Percentiles rank a stretch among this genome's conserved stretches.
phyloP scores from a whole-genome alignment of 495 filamentous ascomycete species.

The Eremomyces bilateralis region DNA sequence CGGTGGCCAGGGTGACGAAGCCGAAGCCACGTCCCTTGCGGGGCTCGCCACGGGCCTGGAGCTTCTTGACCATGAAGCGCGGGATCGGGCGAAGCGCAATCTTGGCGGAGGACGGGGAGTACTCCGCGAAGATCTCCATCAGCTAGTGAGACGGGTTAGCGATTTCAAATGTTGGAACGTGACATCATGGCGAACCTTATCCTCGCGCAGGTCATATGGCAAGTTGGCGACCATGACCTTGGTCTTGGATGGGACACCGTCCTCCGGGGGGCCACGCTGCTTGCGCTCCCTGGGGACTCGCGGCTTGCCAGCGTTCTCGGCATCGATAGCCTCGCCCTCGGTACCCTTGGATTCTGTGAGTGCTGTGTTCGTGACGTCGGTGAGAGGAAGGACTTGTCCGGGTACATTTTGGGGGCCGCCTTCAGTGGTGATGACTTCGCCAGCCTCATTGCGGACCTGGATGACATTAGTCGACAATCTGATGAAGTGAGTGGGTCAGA shows the following conservation, averaged over 20 bases:
- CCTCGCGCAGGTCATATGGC: conserved; percentile 91
- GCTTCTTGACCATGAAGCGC: conserved; percentile 99
- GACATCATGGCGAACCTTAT: conserved; percentile 46
- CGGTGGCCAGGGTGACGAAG: conserved; percentile 85
- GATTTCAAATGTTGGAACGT: too few species aligned
- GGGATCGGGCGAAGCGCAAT: conserved; percentile 96
- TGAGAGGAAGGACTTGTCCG: conserved; percentile 29
- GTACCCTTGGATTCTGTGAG: conserved; percentile 26
- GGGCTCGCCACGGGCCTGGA: conserved; percentile 88
- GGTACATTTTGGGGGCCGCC: conserved; percentile 30
- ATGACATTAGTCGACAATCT: conserved; percentile 3
- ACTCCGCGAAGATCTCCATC: conserved; percentile 82
- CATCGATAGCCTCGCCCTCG: conserved; percentile 20
- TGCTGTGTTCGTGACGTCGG: conserved; percentile 38
- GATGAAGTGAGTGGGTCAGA: conserved; percentile 8
- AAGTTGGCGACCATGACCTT: conserved; percentile 99
- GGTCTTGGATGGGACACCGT: conserved; percentile 94
- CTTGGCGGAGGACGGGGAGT: conserved; percentile 81
- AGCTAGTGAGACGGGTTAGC: conserved; percentile 35
- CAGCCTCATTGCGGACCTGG: too few species aligned
- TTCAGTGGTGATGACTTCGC: conserved; percentile 17
- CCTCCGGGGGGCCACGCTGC: conserved; percentile 86
- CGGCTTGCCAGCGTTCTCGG: conserved; percentile 23
- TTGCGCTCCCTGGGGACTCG: conserved; percentile 36
- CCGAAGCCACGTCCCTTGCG: conserved; percentile 99